phyloP scores from a whole-genome alignment of 179 eudicot species.

The Camellia oleifera region DNA sequence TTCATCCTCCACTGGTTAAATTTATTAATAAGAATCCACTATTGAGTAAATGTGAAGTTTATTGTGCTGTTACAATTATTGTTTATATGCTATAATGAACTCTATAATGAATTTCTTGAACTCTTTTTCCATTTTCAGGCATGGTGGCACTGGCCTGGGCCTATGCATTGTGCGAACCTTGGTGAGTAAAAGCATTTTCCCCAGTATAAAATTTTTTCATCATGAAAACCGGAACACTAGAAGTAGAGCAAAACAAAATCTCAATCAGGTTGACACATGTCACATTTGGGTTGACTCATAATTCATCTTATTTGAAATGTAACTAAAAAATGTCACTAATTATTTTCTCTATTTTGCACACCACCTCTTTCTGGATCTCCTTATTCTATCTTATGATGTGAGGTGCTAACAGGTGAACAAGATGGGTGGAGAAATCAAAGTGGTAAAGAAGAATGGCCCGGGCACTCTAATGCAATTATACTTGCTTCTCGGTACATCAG shows the following conservation, averaged over 20 bases:
- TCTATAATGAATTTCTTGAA: neutral
- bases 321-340: neutral
- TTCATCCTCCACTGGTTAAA: neutral
- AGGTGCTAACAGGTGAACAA: slow-evolving; percentile 55
- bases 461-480: slow-evolving; percentile 73
- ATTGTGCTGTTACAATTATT: neutral
- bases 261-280: neutral
- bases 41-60: neutral
- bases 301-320: neutral
- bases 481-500: slow-evolving; percentile 59
- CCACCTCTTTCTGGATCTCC: neutral
- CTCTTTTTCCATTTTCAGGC: slow-evolving; percentile 49
- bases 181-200: slow-evolving; percentile 49
- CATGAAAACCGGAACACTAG: neutral
- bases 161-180: slow-evolving; percentile 91
- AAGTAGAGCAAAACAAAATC: slow-evolving; percentile 21
- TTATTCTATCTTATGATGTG: neutral
- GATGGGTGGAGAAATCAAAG: slow-evolving; percentile 93
- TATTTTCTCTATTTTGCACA: neutral
- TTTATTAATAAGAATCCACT: neutral
- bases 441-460: slow-evolving; percentile 70
- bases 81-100: neutral
- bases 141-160: slow-evolving; percentile 99
- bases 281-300: neutral
- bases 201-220: neutral